Evolutionary conservation across 768 basidiomycete genomes (phyloP), one percentile per base, ranked within the genome.

Genomic region (Lentinula raphanica): DNA sequence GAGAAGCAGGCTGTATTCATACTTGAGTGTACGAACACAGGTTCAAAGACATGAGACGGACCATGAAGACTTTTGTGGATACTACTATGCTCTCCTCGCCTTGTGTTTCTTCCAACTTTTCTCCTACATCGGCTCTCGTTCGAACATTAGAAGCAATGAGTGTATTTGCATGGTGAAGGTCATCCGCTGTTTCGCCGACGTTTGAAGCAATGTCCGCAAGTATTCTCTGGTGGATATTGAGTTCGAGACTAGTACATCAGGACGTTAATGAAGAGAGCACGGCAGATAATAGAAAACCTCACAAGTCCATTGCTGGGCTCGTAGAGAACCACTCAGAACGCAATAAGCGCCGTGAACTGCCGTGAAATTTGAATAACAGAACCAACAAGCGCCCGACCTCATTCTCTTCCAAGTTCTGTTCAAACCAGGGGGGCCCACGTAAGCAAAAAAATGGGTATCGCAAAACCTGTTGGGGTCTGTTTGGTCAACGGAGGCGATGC

Each of bases 171-270:
- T 76, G 74, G 17, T 72, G 63, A 8, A 79, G 63, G 63, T 79
- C 77, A 21, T 80, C 80, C 57, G 77, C 72, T 23, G 74, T 71
- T 31, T 79, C 75, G 17, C 79, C 77, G 54, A 81, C 72, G 63
- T 79, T 83, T 19, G 75, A 73, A 4, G 87, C 89, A 57, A 94
- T 79, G 71, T 93, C 90, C 25, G 84, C 80, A 21, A 92, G 69
- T 59, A 94, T 87, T 58, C 79, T 79, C 63, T 90, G 89, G 60
- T 84, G 86, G 54, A 92, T 84, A 67, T 90, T 86, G 21, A 93
- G 71, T 68, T 94, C 91, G 17, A 93, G 74, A 67, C 90, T 92
- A 62, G 25, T 17, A 51, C 15, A 29, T 28, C 12, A 51, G n/a
- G n/a, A 50, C 56, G 54, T 38, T 49, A 12, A 51, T n/a, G 19